Conservation (phyloP, 2,329 filamentous ascomycete species). For the Corinectria fuckeliana region DNA sequence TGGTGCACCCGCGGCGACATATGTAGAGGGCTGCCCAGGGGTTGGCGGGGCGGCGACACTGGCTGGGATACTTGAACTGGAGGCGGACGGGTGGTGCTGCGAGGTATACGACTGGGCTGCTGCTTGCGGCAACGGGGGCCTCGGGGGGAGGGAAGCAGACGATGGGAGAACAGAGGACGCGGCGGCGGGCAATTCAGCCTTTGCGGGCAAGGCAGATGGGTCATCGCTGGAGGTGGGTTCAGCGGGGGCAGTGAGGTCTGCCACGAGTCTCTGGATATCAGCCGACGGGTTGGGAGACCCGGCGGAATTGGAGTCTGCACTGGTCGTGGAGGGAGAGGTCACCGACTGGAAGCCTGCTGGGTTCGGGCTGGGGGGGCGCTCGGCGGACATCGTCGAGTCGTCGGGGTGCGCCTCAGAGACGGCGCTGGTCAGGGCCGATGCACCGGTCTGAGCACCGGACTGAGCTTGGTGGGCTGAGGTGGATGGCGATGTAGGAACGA, state of each 20-base stretch:
- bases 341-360: constrained; percentile 11
- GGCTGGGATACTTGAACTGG: constrained; percentile 41
- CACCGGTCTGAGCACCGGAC: constrained; percentile 30
- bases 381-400: constrained; percentile 28
- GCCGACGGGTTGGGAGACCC: constrained; percentile 42
- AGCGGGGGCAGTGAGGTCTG: constrained; percentile 48
- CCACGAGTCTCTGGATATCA: constrained; percentile 51
- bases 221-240: constrained; percentile 42
- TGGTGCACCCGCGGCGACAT: constrained; percentile 42
- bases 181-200: constrained; percentile 36
- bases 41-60: constrained; percentile 40
- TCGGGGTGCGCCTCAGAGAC: constrained; percentile 38
- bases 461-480: constrained; percentile 35
- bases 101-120: constrained; percentile 47
- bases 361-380: constrained; percentile 33
- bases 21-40: constrained; percentile 43
- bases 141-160: constrained; percentile 54
- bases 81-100: constrained; percentile 44
- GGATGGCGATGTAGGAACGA: constrained; percentile 41
- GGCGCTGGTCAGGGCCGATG: constrained; percentile 37
- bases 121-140: constrained; percentile 51
- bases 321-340: constrained; percentile 36
- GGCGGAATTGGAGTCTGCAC: constrained; percentile 37
- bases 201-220: constrained; percentile 34
- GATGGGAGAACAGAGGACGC: constrained; percentile 44